These are phyloP conservation scores for Aspergillus sp. DNA, from an alignment of 2,329 filamentous ascomycete species.

Conservation along the genomic window DNA sequence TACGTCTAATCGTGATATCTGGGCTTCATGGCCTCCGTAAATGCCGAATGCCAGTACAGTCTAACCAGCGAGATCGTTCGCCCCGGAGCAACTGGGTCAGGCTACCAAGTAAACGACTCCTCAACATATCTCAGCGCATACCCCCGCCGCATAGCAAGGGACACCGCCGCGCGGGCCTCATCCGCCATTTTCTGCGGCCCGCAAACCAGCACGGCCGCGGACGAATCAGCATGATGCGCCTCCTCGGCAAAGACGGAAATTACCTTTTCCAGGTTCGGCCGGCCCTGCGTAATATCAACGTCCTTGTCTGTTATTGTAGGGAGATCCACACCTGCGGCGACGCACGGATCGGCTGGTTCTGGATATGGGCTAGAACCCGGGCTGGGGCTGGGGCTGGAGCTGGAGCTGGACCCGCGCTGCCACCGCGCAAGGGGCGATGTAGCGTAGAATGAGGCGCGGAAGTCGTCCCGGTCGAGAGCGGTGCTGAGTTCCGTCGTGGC, in stretches of 20 bases:
- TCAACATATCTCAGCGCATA: conserved; percentile 46
- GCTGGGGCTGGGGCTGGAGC: neutral
- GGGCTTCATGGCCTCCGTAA: neutral
- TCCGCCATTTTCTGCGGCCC: conserved; percentile 49
- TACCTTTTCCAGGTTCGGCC: conserved; percentile 39
- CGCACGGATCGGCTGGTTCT: neutral
- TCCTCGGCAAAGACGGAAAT: conserved; percentile 36
- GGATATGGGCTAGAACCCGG: too few species aligned
- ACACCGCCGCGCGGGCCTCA: conserved; percentile 42
- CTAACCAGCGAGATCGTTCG: too few species aligned
- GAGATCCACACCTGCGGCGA: neutral
- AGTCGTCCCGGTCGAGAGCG: conserved; percentile 28
- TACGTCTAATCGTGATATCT: neutral
- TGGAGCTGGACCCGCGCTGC: neutral
- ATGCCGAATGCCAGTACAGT: neutral
- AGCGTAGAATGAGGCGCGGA: conserved; percentile 31
- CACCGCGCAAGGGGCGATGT: conserved; percentile 14
- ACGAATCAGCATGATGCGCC: conserved; percentile 25
- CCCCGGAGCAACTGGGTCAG: too few species aligned
- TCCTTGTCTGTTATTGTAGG: neutral
- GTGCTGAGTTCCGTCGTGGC: conserved; percentile 25
- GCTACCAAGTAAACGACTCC: conserved; percentile 44
- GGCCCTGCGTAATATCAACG: conserved; percentile 19
- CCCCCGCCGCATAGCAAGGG: conserved; percentile 34
- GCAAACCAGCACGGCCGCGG: conserved; percentile 44